Percentiles rank a stretch among this genome's conserved stretches.
These are phyloP conservation scores for Diddensiella transvaalensis DNA, from an alignment of 805 yeast genomes.

Conservation along the genomic window DNA sequence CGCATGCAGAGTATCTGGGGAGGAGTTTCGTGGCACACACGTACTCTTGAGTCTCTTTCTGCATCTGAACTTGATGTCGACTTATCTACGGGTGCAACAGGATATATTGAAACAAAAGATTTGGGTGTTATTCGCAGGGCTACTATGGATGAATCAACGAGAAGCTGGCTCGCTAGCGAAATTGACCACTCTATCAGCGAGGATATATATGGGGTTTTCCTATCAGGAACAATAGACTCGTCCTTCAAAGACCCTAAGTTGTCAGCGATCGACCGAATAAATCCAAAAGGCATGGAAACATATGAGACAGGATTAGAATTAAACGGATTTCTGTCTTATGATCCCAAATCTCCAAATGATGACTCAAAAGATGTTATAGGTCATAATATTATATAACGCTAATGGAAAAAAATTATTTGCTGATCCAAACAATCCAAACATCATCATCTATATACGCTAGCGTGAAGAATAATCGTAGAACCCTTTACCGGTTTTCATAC, in stretches of 20 bases:
- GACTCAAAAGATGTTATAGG: too few relatives aligned
- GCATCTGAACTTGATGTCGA: conserved; percentile 30
- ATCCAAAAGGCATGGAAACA: too few relatives aligned
- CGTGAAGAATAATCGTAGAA: conserved; percentile 38
- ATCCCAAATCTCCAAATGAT: too few relatives aligned
- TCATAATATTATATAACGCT: too few relatives aligned
- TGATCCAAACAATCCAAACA: too few relatives aligned
- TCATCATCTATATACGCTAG: too few relatives aligned
- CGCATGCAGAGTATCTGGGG: conserved; percentile 26
- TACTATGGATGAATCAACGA: conserved; percentile 22
- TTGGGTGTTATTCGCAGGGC: conserved; percentile 23
- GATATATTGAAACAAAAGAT: conserved; percentile 21
- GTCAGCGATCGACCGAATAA: too few relatives aligned
- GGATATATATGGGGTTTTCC: conserved; percentile 22
- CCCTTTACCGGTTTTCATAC: conserved; percentile 38
- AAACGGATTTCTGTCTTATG: too few relatives aligned
- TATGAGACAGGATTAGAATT: too few relatives aligned
- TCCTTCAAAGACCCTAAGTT: too few relatives aligned
- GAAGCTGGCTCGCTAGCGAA: conserved; percentile 22
- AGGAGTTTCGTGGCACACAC: conserved; percentile 29
- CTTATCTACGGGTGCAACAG: conserved; percentile 17
- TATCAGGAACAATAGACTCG: conserved; percentile 25
- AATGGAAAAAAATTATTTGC: too few relatives aligned
- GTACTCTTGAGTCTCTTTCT: conserved; percentile 27
- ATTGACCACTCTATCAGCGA: conserved; percentile 13